phyloP scores from a whole-genome alignment of 495 filamentous ascomycete species.

The Aspergillus taichungensis region DNA sequence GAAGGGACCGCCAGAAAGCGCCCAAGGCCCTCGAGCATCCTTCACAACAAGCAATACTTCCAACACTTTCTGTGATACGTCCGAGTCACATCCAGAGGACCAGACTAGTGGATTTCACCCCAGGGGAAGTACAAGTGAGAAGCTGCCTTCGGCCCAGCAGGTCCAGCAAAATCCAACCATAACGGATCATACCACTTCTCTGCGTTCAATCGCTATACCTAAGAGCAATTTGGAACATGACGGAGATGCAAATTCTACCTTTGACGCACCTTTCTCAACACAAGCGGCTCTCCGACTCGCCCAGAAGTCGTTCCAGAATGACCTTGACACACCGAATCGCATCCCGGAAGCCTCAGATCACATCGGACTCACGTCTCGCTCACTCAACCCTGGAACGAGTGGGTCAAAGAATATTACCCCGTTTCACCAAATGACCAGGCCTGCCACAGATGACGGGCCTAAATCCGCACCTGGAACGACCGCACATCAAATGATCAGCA shows the following conservation, averaged over 20 bases:
- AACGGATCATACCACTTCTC: constrained; percentile 27
- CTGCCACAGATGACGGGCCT: constrained; percentile 2
- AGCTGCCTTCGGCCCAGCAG: constrained; percentile 33
- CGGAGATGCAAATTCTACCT: constrained; percentile 8
- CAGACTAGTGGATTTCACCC: constrained; percentile 1
- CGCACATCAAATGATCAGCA: constrained; percentile 30
- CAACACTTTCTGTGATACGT: constrained; percentile 9
- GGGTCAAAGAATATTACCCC: constrained; percentile 27
- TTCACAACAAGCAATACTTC: constrained; percentile 11
- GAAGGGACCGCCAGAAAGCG: not conserved
- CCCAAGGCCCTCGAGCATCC: not conserved
- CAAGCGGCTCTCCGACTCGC: constrained; percentile 42
- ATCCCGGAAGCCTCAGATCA: constrained; percentile 8
- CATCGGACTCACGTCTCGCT: constrained; percentile 8
- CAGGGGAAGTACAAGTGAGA: constrained; percentile 22
- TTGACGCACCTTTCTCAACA: constrained; percentile 36
- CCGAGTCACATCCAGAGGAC: constrained; percentile 3
- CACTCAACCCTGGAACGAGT: constrained; percentile 7
- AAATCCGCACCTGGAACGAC: constrained; percentile 5
- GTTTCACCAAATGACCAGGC: constrained; percentile 17
- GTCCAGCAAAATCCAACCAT: constrained; percentile 17
- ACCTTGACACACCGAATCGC: constrained; percentile 27
- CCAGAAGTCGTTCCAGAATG: constrained; percentile 39
- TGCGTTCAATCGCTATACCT: constrained; percentile 29
- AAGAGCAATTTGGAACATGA: constrained; percentile 14